Base-by-base conservation (phyloP, 805 yeast species). In the Ogataea paraovalis region DNA sequence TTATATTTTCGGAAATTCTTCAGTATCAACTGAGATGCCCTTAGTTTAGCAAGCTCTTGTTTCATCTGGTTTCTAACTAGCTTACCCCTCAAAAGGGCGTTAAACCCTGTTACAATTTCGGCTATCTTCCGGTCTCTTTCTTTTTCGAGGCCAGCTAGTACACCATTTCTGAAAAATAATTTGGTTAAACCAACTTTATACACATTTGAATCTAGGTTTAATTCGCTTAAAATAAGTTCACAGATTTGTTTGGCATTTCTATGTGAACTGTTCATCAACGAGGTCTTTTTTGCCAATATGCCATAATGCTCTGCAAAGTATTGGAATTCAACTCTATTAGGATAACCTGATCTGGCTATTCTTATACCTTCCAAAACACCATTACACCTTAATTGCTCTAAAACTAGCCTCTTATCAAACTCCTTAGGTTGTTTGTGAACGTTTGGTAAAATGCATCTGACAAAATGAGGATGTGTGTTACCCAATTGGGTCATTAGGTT, bases 291-390 rank as follows among this genome's bases (percentile, higher is more conserved):
- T 7, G 81, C 74, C 22, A 94, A 69, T n/a, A 91, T 78, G 27
- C 78, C 78, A 63, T 94, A 94, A 45, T 96, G 75, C 34, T 72
- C 74, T 44, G 77, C 79, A 68, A 94, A 94, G 42, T 88, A 92
- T 40, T 82, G 79, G 65, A 91, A 92, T 25, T 83, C 79, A 61
- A 92, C 80, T 54, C 97, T 79, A 66, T 94, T 94, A 4, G 99
- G 99, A 65, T 85, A 94, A 2, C 99, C 99, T 8, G 96, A 89
- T 54, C 99, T 78, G 0, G 98, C 96, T 50, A 94, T 94, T 66
- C 99, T 78, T 27, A 94, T 94, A 51, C 99, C 99, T 72, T 94
- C 99, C 44, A 94, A 70, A 14, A 94, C 99, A 77, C 99, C 99
- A 61, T 94, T 94, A 61, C 98, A 94, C 53, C 97, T 75, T 52